A percentile compares a stretch with the other conserved stretches of the same genome.
Evolutionary conservation across 768 basidiomycete species (phyloP).

Genomic region (Mycena leptocephala): DNA sequence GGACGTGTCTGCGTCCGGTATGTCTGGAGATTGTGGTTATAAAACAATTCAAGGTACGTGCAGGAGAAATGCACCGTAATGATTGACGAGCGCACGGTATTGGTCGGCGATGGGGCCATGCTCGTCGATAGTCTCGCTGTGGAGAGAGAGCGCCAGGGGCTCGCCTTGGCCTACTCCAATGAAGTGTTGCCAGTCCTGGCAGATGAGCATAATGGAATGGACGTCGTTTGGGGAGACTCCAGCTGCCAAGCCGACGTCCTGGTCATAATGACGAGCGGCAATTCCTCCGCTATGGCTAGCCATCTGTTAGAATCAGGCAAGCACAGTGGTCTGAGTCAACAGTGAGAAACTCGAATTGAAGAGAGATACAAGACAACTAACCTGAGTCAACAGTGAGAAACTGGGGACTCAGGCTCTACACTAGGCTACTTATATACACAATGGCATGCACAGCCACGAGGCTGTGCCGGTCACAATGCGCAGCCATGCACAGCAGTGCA

Average conservation of each 20-base stretch:
- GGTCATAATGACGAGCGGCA: neutral
- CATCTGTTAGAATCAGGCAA: no score
- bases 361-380: no score
- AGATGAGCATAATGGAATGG: neutral
- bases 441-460: no score
- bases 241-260: neutral
- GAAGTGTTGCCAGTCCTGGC: neutral
- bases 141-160: neutral
- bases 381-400: no score
- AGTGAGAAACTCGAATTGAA: no score
- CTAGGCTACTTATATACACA: no score
- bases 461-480: no score
- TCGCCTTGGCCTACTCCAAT: neutral
- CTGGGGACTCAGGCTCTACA: no score
- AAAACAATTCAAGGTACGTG: no score
- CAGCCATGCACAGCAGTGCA: no score
- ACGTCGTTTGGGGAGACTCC: neutral
- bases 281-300: neutral
- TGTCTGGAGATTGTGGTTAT: neutral
- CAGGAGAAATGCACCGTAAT: neutral
- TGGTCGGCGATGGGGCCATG: neutral
- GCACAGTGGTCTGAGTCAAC: no score
- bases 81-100: no score
- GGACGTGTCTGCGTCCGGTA: neutral
- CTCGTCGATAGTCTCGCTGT: neutral